Percentiles rank a stretch among this genome's conserved stretches.
phyloP scores from a whole-genome alignment of 2,329 filamentous ascomycete genomes.

The Fusarium sp. region DNA sequence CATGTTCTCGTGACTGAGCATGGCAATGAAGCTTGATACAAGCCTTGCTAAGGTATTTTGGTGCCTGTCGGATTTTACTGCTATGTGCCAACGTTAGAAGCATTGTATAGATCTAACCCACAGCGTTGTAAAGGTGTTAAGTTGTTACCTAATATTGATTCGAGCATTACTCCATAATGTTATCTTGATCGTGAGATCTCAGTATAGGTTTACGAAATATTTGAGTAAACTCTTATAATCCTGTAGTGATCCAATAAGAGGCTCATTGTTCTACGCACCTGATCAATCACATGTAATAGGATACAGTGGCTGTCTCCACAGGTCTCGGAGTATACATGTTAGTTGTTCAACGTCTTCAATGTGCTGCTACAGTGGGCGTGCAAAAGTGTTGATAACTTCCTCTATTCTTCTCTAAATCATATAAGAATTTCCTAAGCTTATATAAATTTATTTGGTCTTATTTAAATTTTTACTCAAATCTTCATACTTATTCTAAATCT shows the following conservation, averaged over 20 bases:
- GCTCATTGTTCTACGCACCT: not conserved
- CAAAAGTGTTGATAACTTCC: too few relatives aligned
- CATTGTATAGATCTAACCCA: not conserved
- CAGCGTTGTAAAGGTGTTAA: not conserved
- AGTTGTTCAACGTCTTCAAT: not conserved
- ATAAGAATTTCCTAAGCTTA: too few relatives aligned
- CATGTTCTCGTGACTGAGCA: not conserved
- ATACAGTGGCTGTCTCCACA: constrained; percentile 13
- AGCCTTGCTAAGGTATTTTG: not conserved
- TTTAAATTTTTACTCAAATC: too few relatives aligned
- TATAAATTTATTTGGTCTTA: too few relatives aligned
- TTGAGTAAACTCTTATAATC: too few relatives aligned
- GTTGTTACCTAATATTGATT: not conserved
- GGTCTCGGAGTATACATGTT: constrained; percentile 4
- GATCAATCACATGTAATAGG: constrained; percentile 23
- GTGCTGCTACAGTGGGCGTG: not conserved
- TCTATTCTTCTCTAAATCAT: too few relatives aligned
- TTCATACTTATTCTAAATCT: too few relatives aligned
- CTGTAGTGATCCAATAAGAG: not conserved
- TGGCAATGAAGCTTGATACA: not conserved
- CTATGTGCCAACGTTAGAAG: not conserved
- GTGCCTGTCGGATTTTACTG: not conserved
- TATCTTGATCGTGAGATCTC: not conserved
- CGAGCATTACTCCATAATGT: not conserved
- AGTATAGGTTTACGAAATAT: too few relatives aligned